Base-by-base conservation (phyloP, 2,329 filamentous ascomycete species). In the Fusarium sp. region DNA sequence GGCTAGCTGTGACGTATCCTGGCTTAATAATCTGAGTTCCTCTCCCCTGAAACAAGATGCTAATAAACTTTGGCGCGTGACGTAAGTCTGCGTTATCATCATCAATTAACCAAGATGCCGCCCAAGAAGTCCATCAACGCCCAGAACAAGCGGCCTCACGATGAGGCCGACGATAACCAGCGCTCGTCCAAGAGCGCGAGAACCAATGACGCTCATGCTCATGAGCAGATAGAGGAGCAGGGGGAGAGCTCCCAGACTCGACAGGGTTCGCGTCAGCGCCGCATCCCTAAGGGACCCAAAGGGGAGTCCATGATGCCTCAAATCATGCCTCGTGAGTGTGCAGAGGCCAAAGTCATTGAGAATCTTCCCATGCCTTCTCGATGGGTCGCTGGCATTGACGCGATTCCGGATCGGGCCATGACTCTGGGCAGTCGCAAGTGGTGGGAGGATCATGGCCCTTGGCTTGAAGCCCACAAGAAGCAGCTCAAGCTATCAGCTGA, bases 381-480 rank as follows among this genome's bases (percentile, higher is more conserved):
- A 21, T 72, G 71, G 65, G 36, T 72, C 2, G 3, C 3, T 5
- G 51, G 4, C 19, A 57, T 75, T 40, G 72, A 75, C 43, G 72
- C 53, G 5, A 69, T 46, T 2, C 71, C 69, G 4, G 63, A 45
- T 3, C 67, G 69, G 1, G 21, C 15, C 11, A 63, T 72, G 62
- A 72, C 62, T 11, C 53, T 73, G 1, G 52, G 42, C 6, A 63
- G 49, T 31, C 49, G 70, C 3, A 26, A 43, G 33, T 73, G 70
- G 73, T 74, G 73, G 73, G 67, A 73, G 9, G 39, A 62, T 6
- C 43, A 74, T 6, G 54, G 40, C 0, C 42, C 46, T 19, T 75
- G 69, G 70, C 50, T 75, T 10, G 57, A 70, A 40, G 24, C 47
- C 10, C 51, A 74, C 14, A 74, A 71, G 51, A 43, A 61, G 14